Conservation (phyloP, 106 monocot genomes). For the Dendrobium huoshanense region DNA sequence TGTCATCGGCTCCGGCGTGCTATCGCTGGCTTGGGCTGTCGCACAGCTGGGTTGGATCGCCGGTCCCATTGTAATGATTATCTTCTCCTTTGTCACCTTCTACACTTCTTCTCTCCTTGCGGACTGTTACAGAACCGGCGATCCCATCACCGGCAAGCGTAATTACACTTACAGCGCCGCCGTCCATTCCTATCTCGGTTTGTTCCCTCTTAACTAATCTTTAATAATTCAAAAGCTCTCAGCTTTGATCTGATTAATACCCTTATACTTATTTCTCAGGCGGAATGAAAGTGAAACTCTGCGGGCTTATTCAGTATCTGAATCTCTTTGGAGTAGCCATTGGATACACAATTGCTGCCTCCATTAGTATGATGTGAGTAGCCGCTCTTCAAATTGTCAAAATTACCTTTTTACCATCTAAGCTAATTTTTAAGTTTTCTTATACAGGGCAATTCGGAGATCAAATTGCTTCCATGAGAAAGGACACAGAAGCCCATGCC, state of each 20-base stretch:
- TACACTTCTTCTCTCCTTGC: slow-evolving; percentile 67
- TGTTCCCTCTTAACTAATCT: not conserved
- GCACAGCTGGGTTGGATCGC: slow-evolving; percentile 78
- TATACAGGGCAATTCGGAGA: slow-evolving; percentile 40
- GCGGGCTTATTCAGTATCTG: slow-evolving; percentile 58
- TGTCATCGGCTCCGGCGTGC: slow-evolving; percentile 55
- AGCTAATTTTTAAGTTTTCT: not conserved
- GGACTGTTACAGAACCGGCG: slow-evolving; percentile 67
- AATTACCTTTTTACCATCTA: not conserved
- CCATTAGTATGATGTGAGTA: slow-evolving; percentile 74
- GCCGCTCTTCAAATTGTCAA: not conserved
- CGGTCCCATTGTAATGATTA: slow-evolving; percentile 59
- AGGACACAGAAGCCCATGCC: slow-evolving; percentile 37
- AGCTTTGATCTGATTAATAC: not conserved
- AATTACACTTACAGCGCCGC: slow-evolving; percentile 84
- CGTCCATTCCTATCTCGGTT: slow-evolving; percentile 62
- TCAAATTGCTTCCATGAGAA: slow-evolving; percentile 53
- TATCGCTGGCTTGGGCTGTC: slow-evolving; percentile 70
- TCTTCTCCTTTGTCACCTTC: slow-evolving; percentile 61
- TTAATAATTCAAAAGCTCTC: not conserved
- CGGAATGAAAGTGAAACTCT: slow-evolving; percentile 51
- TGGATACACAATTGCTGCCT: slow-evolving; percentile 80
- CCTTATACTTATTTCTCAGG: slow-evolving; percentile 12
- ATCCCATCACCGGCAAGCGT: slow-evolving; percentile 51
- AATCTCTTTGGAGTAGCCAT: slow-evolving; percentile 64